Conservation (phyloP, 805 yeast genomes). For the Saturnispora hagleri region DNA sequence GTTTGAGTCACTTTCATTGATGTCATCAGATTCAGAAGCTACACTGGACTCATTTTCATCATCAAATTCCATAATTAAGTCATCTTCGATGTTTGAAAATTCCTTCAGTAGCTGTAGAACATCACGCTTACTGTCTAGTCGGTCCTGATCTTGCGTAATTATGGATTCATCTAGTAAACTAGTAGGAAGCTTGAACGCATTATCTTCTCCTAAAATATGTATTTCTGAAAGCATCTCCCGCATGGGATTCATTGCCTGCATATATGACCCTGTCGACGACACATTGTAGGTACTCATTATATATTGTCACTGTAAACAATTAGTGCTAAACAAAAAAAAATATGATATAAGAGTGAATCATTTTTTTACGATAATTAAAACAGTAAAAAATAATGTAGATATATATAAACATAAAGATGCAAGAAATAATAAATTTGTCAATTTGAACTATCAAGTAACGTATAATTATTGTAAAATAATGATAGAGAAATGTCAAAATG, state of each 20-base stretch:
- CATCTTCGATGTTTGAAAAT: constrained; percentile 25
- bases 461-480: not conserved
- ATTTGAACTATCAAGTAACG: not conserved
- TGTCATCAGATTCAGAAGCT: constrained; percentile 1
- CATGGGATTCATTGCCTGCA: constrained; percentile 73
- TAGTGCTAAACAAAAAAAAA: not conserved
- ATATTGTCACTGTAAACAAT: not conserved
- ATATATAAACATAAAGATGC: not conserved
- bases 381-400: not conserved
- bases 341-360: not conserved
- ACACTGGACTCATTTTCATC: constrained; percentile 6
- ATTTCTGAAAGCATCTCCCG: constrained; percentile 36
- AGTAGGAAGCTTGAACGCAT: constrained; percentile 21
- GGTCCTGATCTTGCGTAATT: constrained; percentile 13
- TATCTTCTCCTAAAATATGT: constrained; percentile 19
- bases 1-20: not conserved
- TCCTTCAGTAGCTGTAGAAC: constrained; percentile 22
- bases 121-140: constrained; percentile 19
- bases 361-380: not conserved
- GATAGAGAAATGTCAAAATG: not conserved
- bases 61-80: constrained; percentile 13
- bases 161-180: constrained; percentile 25
- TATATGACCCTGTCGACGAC: constrained; percentile 62
- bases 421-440: not conserved
- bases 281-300: constrained; percentile 45